phyloP scores from a whole-genome alignment of 345 rosid genomes.

The Moricandia moricandioides region DNA sequence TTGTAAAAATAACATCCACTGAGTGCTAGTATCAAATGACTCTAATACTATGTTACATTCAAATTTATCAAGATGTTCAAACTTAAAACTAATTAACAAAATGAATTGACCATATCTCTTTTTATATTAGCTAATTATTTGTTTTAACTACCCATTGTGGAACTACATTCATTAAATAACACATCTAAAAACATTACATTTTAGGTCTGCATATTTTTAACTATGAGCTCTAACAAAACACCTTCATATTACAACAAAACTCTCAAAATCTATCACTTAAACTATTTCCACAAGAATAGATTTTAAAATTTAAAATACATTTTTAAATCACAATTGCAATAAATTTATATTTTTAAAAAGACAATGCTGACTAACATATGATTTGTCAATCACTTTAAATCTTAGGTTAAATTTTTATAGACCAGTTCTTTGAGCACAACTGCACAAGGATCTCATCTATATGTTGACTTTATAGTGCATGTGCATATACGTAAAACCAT shows the following conservation, averaged over 20 bases:
- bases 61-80: too few species aligned
- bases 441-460: background rate
- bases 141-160: background rate
- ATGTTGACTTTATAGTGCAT: background rate
- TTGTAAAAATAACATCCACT: too few species aligned
- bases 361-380: background rate
- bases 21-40: too few species aligned
- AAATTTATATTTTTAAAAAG: background rate
- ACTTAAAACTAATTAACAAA: too few species aligned
- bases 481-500: background rate
- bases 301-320: background rate
- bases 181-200: background rate
- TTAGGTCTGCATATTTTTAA: background rate
- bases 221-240: background rate
- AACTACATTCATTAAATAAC: background rate
- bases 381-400: background rate
- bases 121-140: background rate
- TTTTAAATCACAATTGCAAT: background rate
- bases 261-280: background rate
- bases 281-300: background rate
- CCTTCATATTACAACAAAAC: background rate
- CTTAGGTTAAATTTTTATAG: background rate
- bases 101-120: background rate
- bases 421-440: background rate
- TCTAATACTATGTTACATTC: too few species aligned